Base-by-base conservation (phyloP, 148 eudicot genomes). In the Amaranthus cruentus region DNA sequence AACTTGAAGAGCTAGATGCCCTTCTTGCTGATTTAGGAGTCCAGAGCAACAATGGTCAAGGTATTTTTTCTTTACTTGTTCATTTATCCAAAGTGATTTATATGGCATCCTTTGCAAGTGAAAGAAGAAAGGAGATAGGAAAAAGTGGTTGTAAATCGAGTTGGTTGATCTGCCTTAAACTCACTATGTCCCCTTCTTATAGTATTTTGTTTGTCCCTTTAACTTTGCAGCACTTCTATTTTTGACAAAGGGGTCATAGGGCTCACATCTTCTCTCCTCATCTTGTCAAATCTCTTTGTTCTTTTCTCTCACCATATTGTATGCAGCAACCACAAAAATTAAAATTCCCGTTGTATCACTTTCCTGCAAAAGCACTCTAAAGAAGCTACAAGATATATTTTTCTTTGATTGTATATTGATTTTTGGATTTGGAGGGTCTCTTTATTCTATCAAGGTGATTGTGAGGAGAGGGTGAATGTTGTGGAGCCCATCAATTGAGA, bases 1-100 rank as follows among this genome's bases (percentile, higher is more conserved):
- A 90, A 87, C 96, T 95, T 49, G 99, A 87, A 52, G 99, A 95
- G 76, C 88, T 95, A 7, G 99, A 95, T 50, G 99, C 96, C 6
- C 80, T 95, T 58, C 96, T 95, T 57, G 96, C 92, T 76, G 96
- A 95, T 79, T 81, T 95, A 78, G 88, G 90, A 57, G 79, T 75
- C 72, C 57, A 79, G 38, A 88, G 87, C 59, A 71, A 69, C 52
- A 83, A 79, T 70, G 81, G 81, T 74, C 84, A 84, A 81, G 91
- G 90, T 74, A 83, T 78, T 10, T 52, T 53, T 28, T 44, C 38
- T 57, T 18, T 53, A 2, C 21, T 18, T 54, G 61, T 42, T 69
- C n/a, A 44, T 21, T 50, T 68, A 57, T 66, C 50, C 55, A 11
- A 4, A 66, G 18, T 3, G 7, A 7, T 44, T 47, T 55, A 15